Conservation (phyloP, 768 basidiomycete species). For the Mycena amicta region DNA sequence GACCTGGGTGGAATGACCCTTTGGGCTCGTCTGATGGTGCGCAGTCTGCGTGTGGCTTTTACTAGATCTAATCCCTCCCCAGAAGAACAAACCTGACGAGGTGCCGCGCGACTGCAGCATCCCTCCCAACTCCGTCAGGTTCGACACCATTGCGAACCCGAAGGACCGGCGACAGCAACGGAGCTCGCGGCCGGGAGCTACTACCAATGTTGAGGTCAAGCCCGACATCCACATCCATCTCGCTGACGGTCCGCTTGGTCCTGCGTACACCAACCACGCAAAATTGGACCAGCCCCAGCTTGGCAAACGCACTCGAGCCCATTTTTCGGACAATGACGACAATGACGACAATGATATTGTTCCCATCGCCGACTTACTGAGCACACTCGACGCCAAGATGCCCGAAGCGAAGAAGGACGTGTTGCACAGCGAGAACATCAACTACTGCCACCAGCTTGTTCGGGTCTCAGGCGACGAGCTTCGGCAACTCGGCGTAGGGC, state of each 20-base stretch:
- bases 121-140: background rate
- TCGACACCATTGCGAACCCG: background rate
- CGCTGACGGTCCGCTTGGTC: background rate
- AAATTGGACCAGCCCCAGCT: background rate
- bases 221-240: background rate
- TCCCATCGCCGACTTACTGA: background rate
- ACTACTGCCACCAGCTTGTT: background rate
- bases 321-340: background rate
- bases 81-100: background rate
- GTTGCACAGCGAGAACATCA: background rate
- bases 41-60: background rate
- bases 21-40: conserved; percentile 6
- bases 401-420: background rate
- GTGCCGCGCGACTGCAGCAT: background rate
- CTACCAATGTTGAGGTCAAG: conserved; percentile 2
- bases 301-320: too few species aligned
- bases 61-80: background rate
- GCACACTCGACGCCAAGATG: background rate
- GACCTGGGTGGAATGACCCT: background rate
- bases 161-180: background rate
- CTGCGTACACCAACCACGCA: background rate
- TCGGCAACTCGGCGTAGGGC: background rate
- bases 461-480: background rate
- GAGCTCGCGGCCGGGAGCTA: background rate
- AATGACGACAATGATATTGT: background rate